These are phyloP conservation scores for Debaryomyces tyrocola DNA, from an alignment of 805 yeast genomes.

Conservation along the genomic window DNA sequence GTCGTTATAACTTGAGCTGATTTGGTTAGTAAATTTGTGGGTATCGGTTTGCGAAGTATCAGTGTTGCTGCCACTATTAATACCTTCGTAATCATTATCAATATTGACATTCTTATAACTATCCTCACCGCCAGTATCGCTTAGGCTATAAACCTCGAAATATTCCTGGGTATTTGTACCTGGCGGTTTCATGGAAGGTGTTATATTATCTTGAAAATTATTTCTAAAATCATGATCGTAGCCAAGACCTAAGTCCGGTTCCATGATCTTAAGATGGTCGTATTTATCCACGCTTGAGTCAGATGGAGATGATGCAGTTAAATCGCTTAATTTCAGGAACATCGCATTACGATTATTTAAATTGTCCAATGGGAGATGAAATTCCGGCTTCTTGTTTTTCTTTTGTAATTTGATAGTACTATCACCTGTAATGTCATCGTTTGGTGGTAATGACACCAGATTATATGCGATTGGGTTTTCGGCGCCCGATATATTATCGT, in stretches of 20 bases:
- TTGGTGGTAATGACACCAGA: background rate
- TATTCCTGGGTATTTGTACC: slow-evolving; percentile 16
- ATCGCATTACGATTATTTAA: slow-evolving; percentile 9
- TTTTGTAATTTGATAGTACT: background rate
- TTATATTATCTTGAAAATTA: slow-evolving; percentile 15
- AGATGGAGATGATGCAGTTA: slow-evolving; percentile 17
- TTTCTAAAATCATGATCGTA: slow-evolving; percentile 6
- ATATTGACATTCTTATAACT: background rate
- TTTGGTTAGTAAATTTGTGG: background rate
- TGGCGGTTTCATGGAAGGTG: slow-evolving; percentile 37
- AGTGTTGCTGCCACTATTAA: background rate
- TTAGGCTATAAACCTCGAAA: slow-evolving; percentile 5
- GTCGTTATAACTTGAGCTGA: background rate
- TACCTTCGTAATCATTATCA: slow-evolving; percentile 1
- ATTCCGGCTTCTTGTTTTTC: slow-evolving; percentile 21
- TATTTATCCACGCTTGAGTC: slow-evolving; percentile 15
- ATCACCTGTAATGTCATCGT: background rate
- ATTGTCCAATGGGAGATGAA: slow-evolving; percentile 26
- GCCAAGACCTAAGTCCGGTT: slow-evolving; percentile 15
- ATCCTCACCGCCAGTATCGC: slow-evolving; percentile 1
- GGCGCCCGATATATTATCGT: background rate
- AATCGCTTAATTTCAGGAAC: slow-evolving; percentile 8
- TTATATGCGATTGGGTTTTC: background rate
- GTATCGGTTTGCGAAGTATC: background rate
- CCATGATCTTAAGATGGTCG: slow-evolving; percentile 11